These are phyloP conservation scores for Alternaria infectoria DNA, from an alignment of 2,329 filamentous ascomycete genomes.

Conservation along the genomic window DNA sequence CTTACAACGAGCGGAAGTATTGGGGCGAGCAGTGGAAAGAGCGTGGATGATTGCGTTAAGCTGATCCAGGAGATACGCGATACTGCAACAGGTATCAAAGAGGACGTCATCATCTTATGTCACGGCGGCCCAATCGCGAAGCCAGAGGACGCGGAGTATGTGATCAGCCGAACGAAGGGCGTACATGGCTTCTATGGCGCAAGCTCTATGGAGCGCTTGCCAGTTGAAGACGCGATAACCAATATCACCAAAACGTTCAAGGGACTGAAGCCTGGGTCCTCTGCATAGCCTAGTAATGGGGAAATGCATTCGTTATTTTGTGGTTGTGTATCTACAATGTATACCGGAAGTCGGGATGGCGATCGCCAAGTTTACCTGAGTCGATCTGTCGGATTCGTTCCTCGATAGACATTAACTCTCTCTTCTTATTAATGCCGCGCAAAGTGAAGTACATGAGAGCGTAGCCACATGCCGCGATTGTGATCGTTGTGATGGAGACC, in stretches of 20 bases:
- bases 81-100: slow-evolving; percentile 61
- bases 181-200: slow-evolving; percentile 77
- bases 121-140: slow-evolving; percentile 73
- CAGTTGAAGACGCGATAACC: slow-evolving; percentile 70
- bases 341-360: slow-evolving; percentile 59
- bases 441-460: slow-evolving; percentile 52
- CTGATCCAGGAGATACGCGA: slow-evolving; percentile 69
- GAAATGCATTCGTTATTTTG: not conserved
- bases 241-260: slow-evolving; percentile 64
- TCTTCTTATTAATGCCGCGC: slow-evolving; percentile 54
- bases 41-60: slow-evolving; percentile 67
- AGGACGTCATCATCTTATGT: slow-evolving; percentile 70
- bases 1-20: slow-evolving; percentile 70
- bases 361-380: slow-evolving; percentile 55
- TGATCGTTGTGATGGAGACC: slow-evolving; percentile 37
- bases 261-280: slow-evolving; percentile 26
- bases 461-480: slow-evolving; percentile 16
- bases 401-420: slow-evolving; percentile 55
- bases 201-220: slow-evolving; percentile 72
- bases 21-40: slow-evolving; percentile 66
- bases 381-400: slow-evolving; percentile 55
- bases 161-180: slow-evolving; percentile 65
- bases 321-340: slow-evolving; percentile 5
- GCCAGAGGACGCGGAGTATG: slow-evolving; percentile 68
- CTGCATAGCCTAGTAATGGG: not conserved